Percentiles rank a stretch among this genome's conserved stretches.
phyloP scores from a whole-genome alignment of 2,329 filamentous ascomycete genomes.

The Beauveria bassiana region DNA sequence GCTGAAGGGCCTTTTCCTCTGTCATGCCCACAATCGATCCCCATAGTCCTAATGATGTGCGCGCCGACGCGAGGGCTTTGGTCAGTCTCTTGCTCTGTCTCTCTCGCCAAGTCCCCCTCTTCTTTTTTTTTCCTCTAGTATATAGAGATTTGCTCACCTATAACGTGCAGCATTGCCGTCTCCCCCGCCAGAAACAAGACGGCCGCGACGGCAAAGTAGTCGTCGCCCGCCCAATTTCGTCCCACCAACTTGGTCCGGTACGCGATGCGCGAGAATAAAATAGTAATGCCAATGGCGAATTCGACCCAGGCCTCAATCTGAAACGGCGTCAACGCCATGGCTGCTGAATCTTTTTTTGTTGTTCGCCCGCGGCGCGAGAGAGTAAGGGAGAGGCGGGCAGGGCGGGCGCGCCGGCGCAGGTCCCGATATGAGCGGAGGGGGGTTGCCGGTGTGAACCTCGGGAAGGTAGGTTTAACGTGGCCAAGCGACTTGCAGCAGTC shows the following conservation, averaged over 20 bases:
- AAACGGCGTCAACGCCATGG: slow-evolving; percentile 30
- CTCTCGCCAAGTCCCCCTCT: too few species aligned
- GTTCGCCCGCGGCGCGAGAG: neutral
- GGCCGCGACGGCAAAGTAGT: slow-evolving; percentile 30
- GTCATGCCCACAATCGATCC: slow-evolving; percentile 19
- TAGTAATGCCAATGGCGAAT: slow-evolving; percentile 29
- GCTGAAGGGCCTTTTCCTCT: slow-evolving; percentile 14
- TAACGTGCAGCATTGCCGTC: slow-evolving; percentile 24
- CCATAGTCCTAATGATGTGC: slow-evolving; percentile 16
- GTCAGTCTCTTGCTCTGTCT: neutral
- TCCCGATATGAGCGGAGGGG: too few species aligned
- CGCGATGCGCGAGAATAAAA: slow-evolving; percentile 32
- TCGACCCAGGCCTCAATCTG: slow-evolving; percentile 36
- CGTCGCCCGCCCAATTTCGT: slow-evolving; percentile 34
- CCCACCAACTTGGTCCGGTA: slow-evolving; percentile 32
- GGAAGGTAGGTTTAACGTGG: too few species aligned
- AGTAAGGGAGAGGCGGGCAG: too few species aligned
- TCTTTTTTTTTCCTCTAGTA: neutral
- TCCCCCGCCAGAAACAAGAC: slow-evolving; percentile 29
- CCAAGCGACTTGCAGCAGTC: too few species aligned
- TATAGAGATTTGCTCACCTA: slow-evolving; percentile 18
- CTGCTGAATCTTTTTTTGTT: neutral
- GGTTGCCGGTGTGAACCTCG: too few species aligned
- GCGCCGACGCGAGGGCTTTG: neutral
- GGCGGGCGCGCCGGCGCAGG: too few species aligned